phyloP scores from a whole-genome alignment of 345 rosid species.

The Lumnitzera littorea region DNA sequence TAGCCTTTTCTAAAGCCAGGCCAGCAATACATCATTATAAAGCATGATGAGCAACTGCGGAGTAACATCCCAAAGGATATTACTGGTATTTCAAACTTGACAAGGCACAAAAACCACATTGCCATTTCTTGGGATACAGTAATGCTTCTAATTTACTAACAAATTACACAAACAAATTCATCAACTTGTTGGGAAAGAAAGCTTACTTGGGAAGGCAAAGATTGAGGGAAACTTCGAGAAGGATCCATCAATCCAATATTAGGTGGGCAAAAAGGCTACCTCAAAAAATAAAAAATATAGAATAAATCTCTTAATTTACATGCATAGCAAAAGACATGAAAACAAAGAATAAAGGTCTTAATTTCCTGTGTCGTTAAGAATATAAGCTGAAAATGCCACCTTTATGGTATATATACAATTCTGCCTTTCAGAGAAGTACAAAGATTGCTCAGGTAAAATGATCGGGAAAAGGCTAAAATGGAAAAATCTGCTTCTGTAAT shows the following conservation, averaged over 20 bases:
- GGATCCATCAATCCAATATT: conserved; percentile 47
- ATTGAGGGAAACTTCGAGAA: conserved; percentile 52
- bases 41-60: neutral
- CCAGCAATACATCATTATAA: neutral
- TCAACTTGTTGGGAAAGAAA: conserved; percentile 12
- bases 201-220: conserved; percentile 68
- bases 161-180: neutral
- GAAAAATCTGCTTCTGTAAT: too few relatives aligned
- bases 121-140: neutral
- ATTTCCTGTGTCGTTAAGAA: too few relatives aligned
- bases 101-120: too few relatives aligned
- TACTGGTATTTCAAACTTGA: too few relatives aligned
- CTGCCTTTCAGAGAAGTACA: too few relatives aligned
- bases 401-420: too few relatives aligned
- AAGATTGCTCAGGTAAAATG: too few relatives aligned
- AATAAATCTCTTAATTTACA: too few relatives aligned
- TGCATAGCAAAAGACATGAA: neutral
- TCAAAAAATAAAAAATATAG: neutral
- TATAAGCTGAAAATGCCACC: too few relatives aligned
- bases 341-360: neutral
- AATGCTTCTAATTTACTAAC: neutral
- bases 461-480: too few relatives aligned
- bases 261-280: conserved; percentile 60
- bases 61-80: neutral
- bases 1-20: neutral